phyloP scores from a whole-genome alignment of 2,329 filamentous ascomycete species.

The Tothia fuscella region DNA sequence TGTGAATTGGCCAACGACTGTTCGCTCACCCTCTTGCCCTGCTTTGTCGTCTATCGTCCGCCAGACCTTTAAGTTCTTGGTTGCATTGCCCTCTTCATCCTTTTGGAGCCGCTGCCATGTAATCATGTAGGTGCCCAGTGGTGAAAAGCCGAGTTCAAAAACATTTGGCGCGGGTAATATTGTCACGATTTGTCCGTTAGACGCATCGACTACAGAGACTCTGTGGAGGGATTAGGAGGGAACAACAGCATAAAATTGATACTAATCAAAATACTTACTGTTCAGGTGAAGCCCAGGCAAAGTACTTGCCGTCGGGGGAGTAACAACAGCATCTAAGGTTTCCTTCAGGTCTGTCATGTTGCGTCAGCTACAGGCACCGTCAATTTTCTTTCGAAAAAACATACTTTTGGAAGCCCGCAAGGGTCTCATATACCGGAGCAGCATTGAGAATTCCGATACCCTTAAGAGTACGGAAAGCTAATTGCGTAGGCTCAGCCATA shows the following conservation, averaged over 20 bases:
- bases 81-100: constrained; percentile 84
- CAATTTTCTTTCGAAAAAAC: not conserved
- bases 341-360: constrained; percentile 60
- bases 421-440: constrained; percentile 71
- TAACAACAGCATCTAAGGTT: constrained; percentile 92
- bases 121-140: constrained; percentile 80
- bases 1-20: constrained; percentile 66
- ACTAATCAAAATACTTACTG: constrained; percentile 32
- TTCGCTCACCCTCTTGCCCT: constrained; percentile 27
- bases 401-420: constrained; percentile 63
- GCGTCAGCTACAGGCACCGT: constrained; percentile 5
- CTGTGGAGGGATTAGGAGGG: constrained; percentile 27
- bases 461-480: constrained; percentile 96
- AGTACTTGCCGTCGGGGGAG: constrained; percentile 90
- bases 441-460: constrained; percentile 89
- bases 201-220: constrained; percentile 76
- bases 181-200: constrained; percentile 60
- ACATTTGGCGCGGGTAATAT: constrained; percentile 70
- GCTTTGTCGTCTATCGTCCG: constrained; percentile 59
- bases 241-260: constrained; percentile 8
- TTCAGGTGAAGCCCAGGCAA: constrained; percentile 85
- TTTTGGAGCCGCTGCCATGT: constrained; percentile 93
- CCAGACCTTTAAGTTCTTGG: constrained; percentile 97
- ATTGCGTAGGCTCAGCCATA: constrained; percentile 89
- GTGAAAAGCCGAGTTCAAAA: constrained; percentile 91